Percentiles rank a stretch among this genome's conserved stretches.
Conservation (phyloP, 129 eudicot genomes). For the Chrysanthemum makinoi region DNA sequence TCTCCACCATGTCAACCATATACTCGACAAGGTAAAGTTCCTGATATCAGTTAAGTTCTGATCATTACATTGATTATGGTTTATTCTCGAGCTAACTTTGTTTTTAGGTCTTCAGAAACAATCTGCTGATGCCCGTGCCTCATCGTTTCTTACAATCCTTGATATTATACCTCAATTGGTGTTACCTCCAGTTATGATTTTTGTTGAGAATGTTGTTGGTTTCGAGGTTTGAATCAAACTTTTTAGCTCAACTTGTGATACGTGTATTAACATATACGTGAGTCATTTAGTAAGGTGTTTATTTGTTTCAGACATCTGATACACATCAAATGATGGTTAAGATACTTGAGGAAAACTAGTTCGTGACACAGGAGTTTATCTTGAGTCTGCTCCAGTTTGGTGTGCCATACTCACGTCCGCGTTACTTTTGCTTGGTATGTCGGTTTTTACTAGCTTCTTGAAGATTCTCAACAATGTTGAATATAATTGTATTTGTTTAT, state of each 20-base stretch:
- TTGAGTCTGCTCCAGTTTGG: constrained; percentile 93
- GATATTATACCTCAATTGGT: constrained; percentile 71
- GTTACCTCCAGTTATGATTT: constrained; percentile 80
- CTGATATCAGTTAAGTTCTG: background rate
- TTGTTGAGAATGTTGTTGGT: constrained; percentile 97
- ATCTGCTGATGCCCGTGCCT: constrained; percentile 95
- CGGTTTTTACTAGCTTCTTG: constrained; percentile 24
- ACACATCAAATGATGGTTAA: constrained; percentile 72
- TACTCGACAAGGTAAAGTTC: constrained; percentile 85
- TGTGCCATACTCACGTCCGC: constrained; percentile 95
- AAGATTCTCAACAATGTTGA: background rate
- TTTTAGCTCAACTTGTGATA: background rate
- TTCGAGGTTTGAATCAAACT: constrained; percentile 63
- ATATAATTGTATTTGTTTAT: constrained; percentile 9
- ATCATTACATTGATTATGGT: background rate
- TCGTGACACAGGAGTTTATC: constrained; percentile 81
- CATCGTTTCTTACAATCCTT: constrained; percentile 74
- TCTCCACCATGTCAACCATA: constrained; percentile 99
- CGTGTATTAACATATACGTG: background rate
- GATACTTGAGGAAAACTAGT: constrained; percentile 59
- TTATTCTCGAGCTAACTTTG: constrained; percentile 22
- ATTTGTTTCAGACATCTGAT: constrained; percentile 72
- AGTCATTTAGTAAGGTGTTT: background rate
- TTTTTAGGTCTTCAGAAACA: constrained; percentile 89
- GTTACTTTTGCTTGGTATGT: constrained; percentile 91